Evolutionary conservation across 2,329 filamentous ascomycete genomes (phyloP).

Genomic region (Penicillium sp.): DNA sequence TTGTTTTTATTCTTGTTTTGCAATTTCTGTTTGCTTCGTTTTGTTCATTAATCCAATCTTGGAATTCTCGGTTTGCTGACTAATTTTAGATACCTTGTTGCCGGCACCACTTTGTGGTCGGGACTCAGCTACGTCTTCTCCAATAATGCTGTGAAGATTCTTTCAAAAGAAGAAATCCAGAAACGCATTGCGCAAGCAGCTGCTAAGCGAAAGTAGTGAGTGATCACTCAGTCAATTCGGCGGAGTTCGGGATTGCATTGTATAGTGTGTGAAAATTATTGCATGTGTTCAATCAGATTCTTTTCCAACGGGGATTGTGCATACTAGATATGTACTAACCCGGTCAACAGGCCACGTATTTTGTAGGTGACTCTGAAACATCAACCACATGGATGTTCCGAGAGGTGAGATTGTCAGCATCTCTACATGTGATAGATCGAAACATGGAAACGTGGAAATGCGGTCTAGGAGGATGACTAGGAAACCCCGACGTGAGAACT

Average conservation of each 20-base stretch:
- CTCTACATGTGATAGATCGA: background rate
- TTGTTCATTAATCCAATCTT: background rate
- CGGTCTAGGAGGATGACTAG: background rate
- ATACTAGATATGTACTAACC: background rate
- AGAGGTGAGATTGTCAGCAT: background rate
- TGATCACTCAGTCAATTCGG: too few species aligned
- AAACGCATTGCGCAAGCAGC: constrained; percentile 35
- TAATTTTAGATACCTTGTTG: constrained; percentile 70
- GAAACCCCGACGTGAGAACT: background rate
- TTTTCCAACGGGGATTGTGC: background rate
- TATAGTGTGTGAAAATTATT: background rate
- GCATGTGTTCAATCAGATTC: background rate
- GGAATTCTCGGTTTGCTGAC: constrained; percentile 7
- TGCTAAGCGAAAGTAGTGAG: constrained; percentile 25
- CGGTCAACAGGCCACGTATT: background rate
- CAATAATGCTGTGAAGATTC: constrained; percentile 87
- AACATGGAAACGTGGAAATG: background rate
- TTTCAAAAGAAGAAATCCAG: constrained; percentile 51
- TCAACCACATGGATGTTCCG: background rate
- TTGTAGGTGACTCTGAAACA: too few species aligned
- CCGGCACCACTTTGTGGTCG: constrained; percentile 87
- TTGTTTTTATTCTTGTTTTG: constrained; percentile 18
- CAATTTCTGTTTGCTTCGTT: background rate
- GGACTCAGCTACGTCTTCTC: constrained; percentile 88
- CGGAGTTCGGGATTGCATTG: background rate